These are phyloP conservation scores for Puccinia hordei DNA, from an alignment of 1,284 basidiomycete species.

Conservation along the genomic window DNA sequence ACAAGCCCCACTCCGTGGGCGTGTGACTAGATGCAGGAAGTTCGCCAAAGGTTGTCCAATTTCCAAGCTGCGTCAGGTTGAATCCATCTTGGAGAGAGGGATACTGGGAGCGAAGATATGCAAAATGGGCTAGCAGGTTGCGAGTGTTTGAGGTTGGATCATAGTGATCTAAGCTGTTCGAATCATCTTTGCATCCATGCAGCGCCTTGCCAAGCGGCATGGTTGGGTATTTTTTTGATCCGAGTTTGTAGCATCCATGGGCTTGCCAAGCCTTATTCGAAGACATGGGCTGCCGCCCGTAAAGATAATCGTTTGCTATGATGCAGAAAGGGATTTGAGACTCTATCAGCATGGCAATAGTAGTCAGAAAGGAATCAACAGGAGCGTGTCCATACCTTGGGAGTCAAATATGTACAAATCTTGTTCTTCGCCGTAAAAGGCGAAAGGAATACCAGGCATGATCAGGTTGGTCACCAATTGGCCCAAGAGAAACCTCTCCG, in stretches of 20 bases:
- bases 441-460: slow-evolving; percentile 81
- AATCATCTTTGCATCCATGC: slow-evolving; percentile 78
- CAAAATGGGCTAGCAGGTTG: slow-evolving; percentile 72
- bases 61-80: slow-evolving; percentile 73
- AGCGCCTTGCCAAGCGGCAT: slow-evolving; percentile 77
- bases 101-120: slow-evolving; percentile 70
- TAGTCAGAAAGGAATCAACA: not conserved
- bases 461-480: slow-evolving; percentile 76
- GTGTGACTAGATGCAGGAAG: slow-evolving; percentile 81
- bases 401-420: slow-evolving; percentile 45
- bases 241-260: slow-evolving; percentile 84
- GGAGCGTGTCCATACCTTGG: slow-evolving; percentile 25
- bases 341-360: not conserved
- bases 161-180: slow-evolving; percentile 88
- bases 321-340: not conserved
- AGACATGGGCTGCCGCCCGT: slow-evolving; percentile 86
- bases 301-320: slow-evolving; percentile 50
- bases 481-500: slow-evolving; percentile 71
- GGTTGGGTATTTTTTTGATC: slow-evolving; percentile 85
- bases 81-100: slow-evolving; percentile 79
- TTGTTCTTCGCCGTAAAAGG: slow-evolving; percentile 55
- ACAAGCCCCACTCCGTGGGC: slow-evolving; percentile 78
- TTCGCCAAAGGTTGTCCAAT: slow-evolving; percentile 75
- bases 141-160: slow-evolving; percentile 78
- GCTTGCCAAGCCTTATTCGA: slow-evolving; percentile 80